Evolutionary conservation across 306 rosid species (phyloP), one percentile per base, ranked within the genome.

Genomic region (Trifolium subterraneum): DNA sequence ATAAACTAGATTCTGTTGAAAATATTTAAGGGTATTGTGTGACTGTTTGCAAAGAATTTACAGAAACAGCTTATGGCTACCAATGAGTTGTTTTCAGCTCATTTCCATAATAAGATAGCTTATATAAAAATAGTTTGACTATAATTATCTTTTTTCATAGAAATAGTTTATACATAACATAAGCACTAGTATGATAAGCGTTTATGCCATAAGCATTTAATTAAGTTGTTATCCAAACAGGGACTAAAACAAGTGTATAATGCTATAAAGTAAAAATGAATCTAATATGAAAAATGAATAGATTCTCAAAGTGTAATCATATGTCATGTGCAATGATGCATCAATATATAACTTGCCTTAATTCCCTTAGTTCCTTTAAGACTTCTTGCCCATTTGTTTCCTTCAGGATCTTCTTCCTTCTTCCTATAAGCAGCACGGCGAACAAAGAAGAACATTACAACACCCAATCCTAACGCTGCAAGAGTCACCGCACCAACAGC

Each of bases 371-470:
- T 79, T 82, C 93, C 92, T 86, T 87, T 92, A 10, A 92, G 51
- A 80, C 70, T 87, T 84, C 85, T 88, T n/a, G 96, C 96, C 98
- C 98, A 92, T 80, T 92, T 92, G 87, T 92, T 92, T 51, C 96
- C 98, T 84, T 92, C 91, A 7, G 98, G 96, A 33, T 90, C 96
- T 74, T 92, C 91, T 65, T 88, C 93, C 83, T 87, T 88, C 87
- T 81, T 87, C 75, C 66, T 88, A 83, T 78, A 78, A 25, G 87
- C 36, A 58, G 78, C 87, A 5, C 86, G 83, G 31, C 94, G 92
- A 75, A 86, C 65, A 78, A 82, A 86, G 92, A 90, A 90, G 73
- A 87, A 75, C 85, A 90, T 73, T 8, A 15, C 81, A 63, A 92
- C 5, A 22, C 81, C 87, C 36, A 88, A 83, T 25, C 67, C 79